Base-by-base conservation (phyloP, 148 eudicot species). In the Pouteria glomerata region DNA sequence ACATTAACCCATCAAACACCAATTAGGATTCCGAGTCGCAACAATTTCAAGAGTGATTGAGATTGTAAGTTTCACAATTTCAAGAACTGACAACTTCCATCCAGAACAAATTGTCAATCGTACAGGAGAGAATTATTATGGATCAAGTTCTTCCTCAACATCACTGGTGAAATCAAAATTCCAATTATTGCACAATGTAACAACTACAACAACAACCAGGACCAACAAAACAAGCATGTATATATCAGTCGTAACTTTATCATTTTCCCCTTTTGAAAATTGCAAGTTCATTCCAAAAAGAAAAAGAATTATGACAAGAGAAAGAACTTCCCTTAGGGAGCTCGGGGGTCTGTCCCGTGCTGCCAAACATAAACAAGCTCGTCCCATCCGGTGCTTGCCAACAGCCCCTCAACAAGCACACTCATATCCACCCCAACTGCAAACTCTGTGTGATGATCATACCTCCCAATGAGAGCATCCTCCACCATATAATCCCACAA, bases 331-430 rank as follows among this genome's bases (percentile, higher is more conserved):
- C 69, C 63, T 18, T 71, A 90, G 24, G 87, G 82, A 8, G 97
- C 98, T 76, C 95, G 82, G 0, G 98, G 97, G 69, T 94, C 98
- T 3, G 86, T 94, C 7, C 98, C 98, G 56, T 94, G 93, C 59
- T 84, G 95, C 97, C 98, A 94, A 60, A 94, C 97, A 66, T 91
- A 94, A 29, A 87, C 98, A 69, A 83, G 74, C 86, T 94, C 98
- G 41, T 94, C 98, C 98, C 98, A 94, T n/a, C 98, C 98, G 3
- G 97, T 91, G 76, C 97, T 91, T 0, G 98, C 98, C 71, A 94
- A 72, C 64, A 94, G 80, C 70, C 98, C 98, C 64, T 94, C 98
- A 29, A 94, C 98, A 24, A 94, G 93, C 29, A 94, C 98, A 80
- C 98, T 91, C 97, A 94, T 91, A 76, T 94, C 98, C 60, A 94